Evolutionary conservation across 345 rosid species (phyloP).

Genomic region (Eutrema japonicum): DNA sequence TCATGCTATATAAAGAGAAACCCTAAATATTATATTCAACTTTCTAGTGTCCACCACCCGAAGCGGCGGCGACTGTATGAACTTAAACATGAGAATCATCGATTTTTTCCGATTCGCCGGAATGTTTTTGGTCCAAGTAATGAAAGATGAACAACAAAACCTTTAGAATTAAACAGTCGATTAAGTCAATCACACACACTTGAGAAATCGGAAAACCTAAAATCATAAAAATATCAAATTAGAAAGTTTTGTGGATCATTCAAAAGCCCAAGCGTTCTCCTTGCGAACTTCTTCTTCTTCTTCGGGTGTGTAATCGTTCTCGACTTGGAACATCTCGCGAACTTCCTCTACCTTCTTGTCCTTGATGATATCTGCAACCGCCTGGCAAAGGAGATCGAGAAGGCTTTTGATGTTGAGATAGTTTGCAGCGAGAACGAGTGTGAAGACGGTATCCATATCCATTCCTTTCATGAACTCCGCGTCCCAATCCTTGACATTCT

Average conservation of each 20-base stretch:
- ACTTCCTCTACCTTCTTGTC: constrained; percentile 56
- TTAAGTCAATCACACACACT: constrained; percentile 2
- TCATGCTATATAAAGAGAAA: background rate
- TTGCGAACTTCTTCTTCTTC: constrained; percentile 63
- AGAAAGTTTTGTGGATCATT: constrained; percentile 28
- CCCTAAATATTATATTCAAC: background rate
- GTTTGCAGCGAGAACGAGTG: constrained; percentile 63
- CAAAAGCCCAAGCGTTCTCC: constrained; percentile 69
- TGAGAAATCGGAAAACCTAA: background rate
- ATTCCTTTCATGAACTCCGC: constrained; percentile 51
- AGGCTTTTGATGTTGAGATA: constrained; percentile 59
- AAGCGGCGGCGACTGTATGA: background rate
- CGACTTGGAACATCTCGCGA: constrained; percentile 53
- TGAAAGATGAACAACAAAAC: background rate
- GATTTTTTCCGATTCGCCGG: background rate
- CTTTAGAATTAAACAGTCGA: background rate
- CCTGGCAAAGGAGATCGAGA: constrained; percentile 60
- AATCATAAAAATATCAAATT: background rate
- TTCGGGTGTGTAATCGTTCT: constrained; percentile 57
- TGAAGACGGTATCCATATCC: constrained; percentile 50
- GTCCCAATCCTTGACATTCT: constrained; percentile 55
- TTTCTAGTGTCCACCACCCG: background rate
- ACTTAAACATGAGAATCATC: background rate
- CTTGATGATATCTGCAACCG: constrained; percentile 63
- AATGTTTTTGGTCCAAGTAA: background rate